Evolutionary conservation across 1,139 yeast genomes (phyloP).

Genomic region (Pichia kudriavzevii): DNA sequence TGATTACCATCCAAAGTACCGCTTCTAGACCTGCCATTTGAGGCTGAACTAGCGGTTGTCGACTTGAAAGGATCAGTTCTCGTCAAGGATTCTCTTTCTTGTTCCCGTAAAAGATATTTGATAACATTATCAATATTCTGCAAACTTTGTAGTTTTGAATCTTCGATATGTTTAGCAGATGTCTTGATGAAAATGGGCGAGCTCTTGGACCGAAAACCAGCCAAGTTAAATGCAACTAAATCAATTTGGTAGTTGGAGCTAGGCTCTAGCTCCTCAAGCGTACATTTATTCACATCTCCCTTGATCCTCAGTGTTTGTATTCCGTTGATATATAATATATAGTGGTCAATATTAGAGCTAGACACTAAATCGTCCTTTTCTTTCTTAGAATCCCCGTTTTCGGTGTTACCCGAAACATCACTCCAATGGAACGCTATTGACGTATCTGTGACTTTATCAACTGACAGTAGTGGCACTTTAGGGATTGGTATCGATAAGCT

Average conservation of each 20-base stretch:
- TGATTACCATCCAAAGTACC: slow-evolving; percentile 27
- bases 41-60: too few species aligned
- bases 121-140: slow-evolving; percentile 26
- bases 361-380: slow-evolving; percentile 6
- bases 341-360: slow-evolving; percentile 29
- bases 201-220: slow-evolving; percentile 40
- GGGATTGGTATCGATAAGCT: slow-evolving; percentile 50
- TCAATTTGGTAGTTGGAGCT: slow-evolving; percentile 48
- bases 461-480: slow-evolving; percentile 46
- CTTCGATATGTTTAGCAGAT: slow-evolving; percentile 8
- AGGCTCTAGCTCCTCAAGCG: slow-evolving; percentile 38
- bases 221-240: slow-evolving; percentile 43
- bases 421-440: slow-evolving; percentile 56
- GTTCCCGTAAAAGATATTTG: slow-evolving; percentile 22
- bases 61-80: slow-evolving; percentile 22
- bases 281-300: slow-evolving; percentile 31
- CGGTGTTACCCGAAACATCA: slow-evolving; percentile 1
- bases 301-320: slow-evolving; percentile 28
- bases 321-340: slow-evolving; percentile 42
- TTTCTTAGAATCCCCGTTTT: slow-evolving; percentile 1
- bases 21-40: slow-evolving; percentile 27
- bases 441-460: slow-evolving; percentile 44
- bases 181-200: slow-evolving; percentile 41
- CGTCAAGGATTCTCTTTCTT: slow-evolving; percentile 15
- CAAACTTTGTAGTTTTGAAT: slow-evolving; percentile 15